Conservation (phyloP, 1,284 basidiomycete genomes). For the Cerrena zonata region DNA sequence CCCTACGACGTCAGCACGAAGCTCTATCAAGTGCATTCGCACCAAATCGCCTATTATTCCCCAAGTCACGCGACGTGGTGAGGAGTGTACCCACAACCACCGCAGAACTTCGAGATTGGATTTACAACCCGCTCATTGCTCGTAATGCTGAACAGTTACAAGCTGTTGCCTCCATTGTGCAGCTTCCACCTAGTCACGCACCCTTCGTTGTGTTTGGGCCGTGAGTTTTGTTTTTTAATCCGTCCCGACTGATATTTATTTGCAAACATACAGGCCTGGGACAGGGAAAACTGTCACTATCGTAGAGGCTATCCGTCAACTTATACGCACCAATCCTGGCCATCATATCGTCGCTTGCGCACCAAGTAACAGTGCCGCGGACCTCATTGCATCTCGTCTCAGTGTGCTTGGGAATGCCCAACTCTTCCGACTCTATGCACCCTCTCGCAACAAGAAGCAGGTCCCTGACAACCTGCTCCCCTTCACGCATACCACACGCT, state of each 20-base stretch:
- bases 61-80: slow-evolving; percentile 26
- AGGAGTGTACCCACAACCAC: slow-evolving; percentile 10
- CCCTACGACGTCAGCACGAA: slow-evolving; percentile 52
- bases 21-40: slow-evolving; percentile 42
- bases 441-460: slow-evolving; percentile 42
- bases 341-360: slow-evolving; percentile 59
- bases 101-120: slow-evolving; percentile 14
- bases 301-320: slow-evolving; percentile 59
- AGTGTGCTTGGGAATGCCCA: slow-evolving; percentile 29
- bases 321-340: slow-evolving; percentile 37
- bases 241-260: background rate
- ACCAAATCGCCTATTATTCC: slow-evolving; percentile 39
- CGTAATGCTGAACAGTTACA: slow-evolving; percentile 47
- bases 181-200: slow-evolving; percentile 37
- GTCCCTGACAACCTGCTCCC: slow-evolving; percentile 39
- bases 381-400: slow-evolving; percentile 55
- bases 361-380: slow-evolving; percentile 58
- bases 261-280: slow-evolving; percentile 40
- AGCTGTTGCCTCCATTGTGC: slow-evolving; percentile 48
- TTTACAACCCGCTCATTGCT: slow-evolving; percentile 41
- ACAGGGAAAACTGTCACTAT: slow-evolving; percentile 68
- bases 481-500: slow-evolving; percentile 35
- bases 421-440: slow-evolving; percentile 62
- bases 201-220: slow-evolving; percentile 65
- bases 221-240: slow-evolving; percentile 34